Base-by-base conservation (phyloP, 805 yeast species). In the Saccharomycopsis capsularis region DNA sequence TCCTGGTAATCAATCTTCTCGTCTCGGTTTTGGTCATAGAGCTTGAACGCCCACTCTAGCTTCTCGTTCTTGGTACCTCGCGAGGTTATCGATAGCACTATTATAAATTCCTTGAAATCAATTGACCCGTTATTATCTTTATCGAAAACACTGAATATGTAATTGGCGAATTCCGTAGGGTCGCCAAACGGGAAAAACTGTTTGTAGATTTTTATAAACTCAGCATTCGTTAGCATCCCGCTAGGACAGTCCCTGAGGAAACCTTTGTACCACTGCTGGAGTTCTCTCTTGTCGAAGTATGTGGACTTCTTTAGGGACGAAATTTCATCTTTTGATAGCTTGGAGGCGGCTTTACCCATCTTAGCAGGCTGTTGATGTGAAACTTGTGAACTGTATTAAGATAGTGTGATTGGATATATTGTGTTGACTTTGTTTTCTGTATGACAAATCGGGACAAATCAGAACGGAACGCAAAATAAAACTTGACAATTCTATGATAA, bases 171-270 rank as follows among this genome's bases (percentile, higher is more conserved):
- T 51, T 88, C 91, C 3, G 85, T 78, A 1, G 99, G 96, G 60
- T 91, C 96, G 0, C 99, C 99, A 70, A 93, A 93, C 18, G 99
- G 99, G 72, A 93, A 93, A 65, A 91, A 93, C 61, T 93, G 98
- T 63, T 87, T 87, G 69, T 90, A 95, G 18, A 93, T 90, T 64
- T 86, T 87, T 56, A 84, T 80, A 64, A 93, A 88, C 61, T 93
- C 98, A 42, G 83, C 86, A 59, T 82, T 84, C 2, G 89, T 79
- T 24, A 93, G 71, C 62, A 83, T 90, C 1, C 98, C 98, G 30
- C 79, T 73, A 1, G 97, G 97, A 63, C 96, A 91, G 64, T 93
- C 99, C 61, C 96, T 75, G 38, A 84, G 70, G 59, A 93, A 93
- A 2, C 98, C 98, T 63, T 91, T 91, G 63, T 91, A 91, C 99